Conservation (phyloP, 805 yeast species). For the Dipodascopsis uninucleata region DNA sequence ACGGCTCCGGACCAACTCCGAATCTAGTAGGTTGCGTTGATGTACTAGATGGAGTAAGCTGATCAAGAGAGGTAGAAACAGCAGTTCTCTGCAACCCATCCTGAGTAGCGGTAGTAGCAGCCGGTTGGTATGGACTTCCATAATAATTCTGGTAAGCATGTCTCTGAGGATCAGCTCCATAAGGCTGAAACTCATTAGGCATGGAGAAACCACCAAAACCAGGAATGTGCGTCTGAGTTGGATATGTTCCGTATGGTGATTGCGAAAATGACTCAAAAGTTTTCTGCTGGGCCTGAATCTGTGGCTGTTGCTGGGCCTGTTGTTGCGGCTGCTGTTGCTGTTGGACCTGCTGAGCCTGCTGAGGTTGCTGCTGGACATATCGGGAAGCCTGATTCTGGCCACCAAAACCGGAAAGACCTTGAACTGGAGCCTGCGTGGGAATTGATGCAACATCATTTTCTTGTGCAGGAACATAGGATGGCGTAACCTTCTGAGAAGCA, state of each 20-base stretch:
- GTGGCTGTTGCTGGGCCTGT: conserved; percentile 21
- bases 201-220: conserved; percentile 25
- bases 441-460: not conserved
- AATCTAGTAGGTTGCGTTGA: conserved; percentile 27
- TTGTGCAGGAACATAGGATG: conserved; percentile 6
- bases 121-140: conserved; percentile 23
- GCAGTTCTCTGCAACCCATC: conserved; percentile 24
- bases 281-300: conserved; percentile 15
- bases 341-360: conserved; percentile 21
- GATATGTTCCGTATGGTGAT: conserved; percentile 27
- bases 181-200: conserved; percentile 28
- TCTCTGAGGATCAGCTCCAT: conserved; percentile 27
- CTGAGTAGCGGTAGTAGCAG: conserved; percentile 17
- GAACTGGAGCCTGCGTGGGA: conserved; percentile 17
- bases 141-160: conserved; percentile 23
- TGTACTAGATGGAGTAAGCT: conserved; percentile 24
- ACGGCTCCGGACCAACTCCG: conserved; percentile 24
- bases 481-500: conserved; percentile 3
- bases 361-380: conserved; percentile 20
- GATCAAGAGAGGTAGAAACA: conserved; percentile 22
- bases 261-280: conserved; percentile 29
- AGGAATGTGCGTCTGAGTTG: conserved; percentile 26
- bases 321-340: conserved; percentile 24
- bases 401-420: conserved; percentile 22
- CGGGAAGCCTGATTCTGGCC: conserved; percentile 18